These are phyloP conservation scores for Cucurbita pepo DNA, from an alignment of 306 rosid genomes.

Conservation along the genomic window DNA sequence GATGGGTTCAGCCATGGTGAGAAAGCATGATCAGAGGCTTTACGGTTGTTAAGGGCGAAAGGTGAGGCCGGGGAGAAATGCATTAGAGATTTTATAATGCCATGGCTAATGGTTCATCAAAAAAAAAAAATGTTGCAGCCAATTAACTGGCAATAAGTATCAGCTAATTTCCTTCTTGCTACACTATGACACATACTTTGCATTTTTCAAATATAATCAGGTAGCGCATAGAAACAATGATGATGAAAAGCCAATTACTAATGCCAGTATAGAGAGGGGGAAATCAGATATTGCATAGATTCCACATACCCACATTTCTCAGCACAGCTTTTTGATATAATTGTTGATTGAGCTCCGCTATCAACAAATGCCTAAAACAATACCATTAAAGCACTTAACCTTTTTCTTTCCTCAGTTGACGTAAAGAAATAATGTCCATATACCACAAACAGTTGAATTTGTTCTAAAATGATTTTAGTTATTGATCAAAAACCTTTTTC, in stretches of 20 bases:
- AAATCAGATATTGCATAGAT: neutral
- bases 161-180: neutral
- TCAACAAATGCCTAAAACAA: conserved; percentile 87
- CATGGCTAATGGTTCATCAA: neutral
- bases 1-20: too few species aligned
- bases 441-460: neutral
- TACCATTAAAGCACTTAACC: neutral
- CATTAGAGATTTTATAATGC: neutral
- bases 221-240: neutral
- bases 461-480: too few species aligned
- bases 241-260: neutral
- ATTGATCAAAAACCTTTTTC: too few species aligned
- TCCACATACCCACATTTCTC: conserved; percentile 84
- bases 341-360: conserved; percentile 98
- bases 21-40: too few species aligned
- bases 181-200: neutral
- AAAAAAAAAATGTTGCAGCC: neutral
- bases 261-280: neutral
- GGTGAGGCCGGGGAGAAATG: too few species aligned
- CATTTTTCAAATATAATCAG: neutral
- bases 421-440: neutral
- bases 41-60: too few species aligned
- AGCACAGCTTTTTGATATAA: conserved; percentile 92
- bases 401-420: neutral
- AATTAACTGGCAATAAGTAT: neutral